These are phyloP conservation scores for Crotalaria pallida DNA, from an alignment of 306 rosid species.

Conservation along the genomic window DNA sequence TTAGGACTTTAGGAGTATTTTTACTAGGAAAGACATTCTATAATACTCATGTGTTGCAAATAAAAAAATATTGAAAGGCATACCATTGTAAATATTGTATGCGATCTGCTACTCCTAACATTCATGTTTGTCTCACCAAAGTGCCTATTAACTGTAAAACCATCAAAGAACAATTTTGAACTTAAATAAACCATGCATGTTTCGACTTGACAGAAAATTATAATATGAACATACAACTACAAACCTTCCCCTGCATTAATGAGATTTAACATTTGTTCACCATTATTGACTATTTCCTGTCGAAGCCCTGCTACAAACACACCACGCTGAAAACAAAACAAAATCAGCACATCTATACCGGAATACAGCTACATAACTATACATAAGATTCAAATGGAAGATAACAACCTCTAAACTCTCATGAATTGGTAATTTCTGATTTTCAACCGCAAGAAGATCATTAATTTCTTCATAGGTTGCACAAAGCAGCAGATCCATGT, in stretches of 20 bases:
- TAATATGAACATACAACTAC: conserved; percentile 12
- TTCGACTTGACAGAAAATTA: conserved; percentile 8
- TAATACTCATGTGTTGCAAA: not conserved
- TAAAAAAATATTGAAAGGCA: conserved; percentile 3
- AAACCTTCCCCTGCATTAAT: conserved; percentile 86
- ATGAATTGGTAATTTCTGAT: conserved; percentile 87
- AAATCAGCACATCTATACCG: conserved; percentile 17
- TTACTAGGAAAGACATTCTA: not conserved
- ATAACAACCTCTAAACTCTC: conserved; percentile 87
- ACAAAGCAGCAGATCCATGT: too few relatives aligned
- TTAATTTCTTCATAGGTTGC: conserved; percentile 93
- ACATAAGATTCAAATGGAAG: not conserved
- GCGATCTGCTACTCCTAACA: conserved; percentile 92
- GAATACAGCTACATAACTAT: not conserved
- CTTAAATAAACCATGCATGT: conserved; percentile 11
- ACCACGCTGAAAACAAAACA: conserved; percentile 58
- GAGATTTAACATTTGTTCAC: conserved; percentile 77
- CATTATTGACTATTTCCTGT: conserved; percentile 78
- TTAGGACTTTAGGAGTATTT: not conserved
- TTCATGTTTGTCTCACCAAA: conserved; percentile 98
- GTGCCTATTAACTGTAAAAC: conserved; percentile 72
- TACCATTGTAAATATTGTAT: conserved; percentile 97
- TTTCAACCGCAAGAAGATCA: conserved; percentile 81
- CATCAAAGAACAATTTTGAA: conserved; percentile 2
- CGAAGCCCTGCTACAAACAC: conserved; percentile 87